These are phyloP conservation scores for Leishmania tropica DNA, from an alignment of 208 protist genomes.

Conservation along the genomic window DNA sequence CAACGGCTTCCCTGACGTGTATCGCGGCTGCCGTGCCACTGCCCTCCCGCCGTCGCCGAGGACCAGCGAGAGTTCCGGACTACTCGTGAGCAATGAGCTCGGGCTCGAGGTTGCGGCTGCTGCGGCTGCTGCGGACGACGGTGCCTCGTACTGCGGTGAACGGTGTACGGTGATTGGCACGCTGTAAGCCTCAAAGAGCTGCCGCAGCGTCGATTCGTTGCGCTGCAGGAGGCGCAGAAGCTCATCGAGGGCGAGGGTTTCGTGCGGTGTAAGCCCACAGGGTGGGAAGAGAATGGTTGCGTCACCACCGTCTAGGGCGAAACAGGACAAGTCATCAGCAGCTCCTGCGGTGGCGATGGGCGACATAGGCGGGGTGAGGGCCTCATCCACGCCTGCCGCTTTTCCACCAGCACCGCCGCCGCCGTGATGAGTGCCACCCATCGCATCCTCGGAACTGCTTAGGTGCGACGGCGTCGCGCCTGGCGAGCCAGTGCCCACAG, in stretches of 20 bases:
- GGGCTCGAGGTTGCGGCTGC: conserved; percentile 16
- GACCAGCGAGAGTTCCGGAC: conserved; percentile 4
- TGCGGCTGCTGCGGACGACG: conserved; percentile 26
- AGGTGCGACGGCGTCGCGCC: background rate
- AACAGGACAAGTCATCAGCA: conserved; percentile 17
- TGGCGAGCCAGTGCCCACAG: background rate
- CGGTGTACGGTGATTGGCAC: conserved; percentile 41
- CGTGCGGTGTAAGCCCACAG: conserved; percentile 5
- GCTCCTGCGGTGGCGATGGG: conserved; percentile 16
- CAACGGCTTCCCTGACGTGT: background rate
- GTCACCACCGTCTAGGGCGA: conserved; percentile 9
- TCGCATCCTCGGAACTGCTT: background rate
- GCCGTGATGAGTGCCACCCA: background rate
- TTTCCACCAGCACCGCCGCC: background rate
- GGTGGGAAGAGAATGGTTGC: conserved; percentile 3
- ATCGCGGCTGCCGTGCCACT: background rate
- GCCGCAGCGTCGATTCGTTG: conserved; percentile 64
- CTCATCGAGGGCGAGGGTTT: conserved; percentile 37
- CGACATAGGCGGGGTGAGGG: conserved; percentile 23
- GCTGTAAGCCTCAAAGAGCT: conserved; percentile 74
- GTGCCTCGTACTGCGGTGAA: conserved; percentile 28
- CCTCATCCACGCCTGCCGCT: background rate
- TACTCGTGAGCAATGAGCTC: conserved; percentile 6
- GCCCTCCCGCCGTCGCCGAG: background rate
- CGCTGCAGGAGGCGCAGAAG: conserved; percentile 48